Conservation (phyloP, 2,329 filamentous ascomycete genomes). For the Fusarium musae region DNA sequence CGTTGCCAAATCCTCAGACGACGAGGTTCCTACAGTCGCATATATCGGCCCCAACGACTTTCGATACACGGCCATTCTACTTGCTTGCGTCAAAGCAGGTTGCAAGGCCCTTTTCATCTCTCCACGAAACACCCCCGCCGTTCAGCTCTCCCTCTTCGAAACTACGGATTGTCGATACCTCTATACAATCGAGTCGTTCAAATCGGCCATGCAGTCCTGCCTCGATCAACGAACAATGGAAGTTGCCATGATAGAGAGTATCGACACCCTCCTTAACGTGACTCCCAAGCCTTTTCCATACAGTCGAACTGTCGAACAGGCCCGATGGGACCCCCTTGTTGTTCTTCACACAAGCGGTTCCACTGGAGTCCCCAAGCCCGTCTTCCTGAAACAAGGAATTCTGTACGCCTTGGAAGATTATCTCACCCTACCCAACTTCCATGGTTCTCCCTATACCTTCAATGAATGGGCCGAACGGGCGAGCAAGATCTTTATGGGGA, state of each 20-base stretch:
- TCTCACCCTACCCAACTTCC: accelerated
- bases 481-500: not conserved
- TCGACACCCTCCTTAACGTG: no score
- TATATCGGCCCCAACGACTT: not conserved
- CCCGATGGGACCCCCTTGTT: constrained; percentile 1
- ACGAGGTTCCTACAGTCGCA: not conserved
- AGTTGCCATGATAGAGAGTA: not conserved
- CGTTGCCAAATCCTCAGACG: not conserved
- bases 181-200: not conserved
- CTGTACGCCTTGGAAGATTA: not conserved
- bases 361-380: not conserved
- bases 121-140: not conserved
- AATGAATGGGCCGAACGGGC: not conserved
- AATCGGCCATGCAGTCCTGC: not conserved
- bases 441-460: not conserved
- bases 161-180: not conserved
- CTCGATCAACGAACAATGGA: not conserved
- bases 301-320: not conserved
- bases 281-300: not conserved
- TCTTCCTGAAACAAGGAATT: not conserved
- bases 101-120: constrained; percentile 11
- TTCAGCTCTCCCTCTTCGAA: constrained; percentile 7
- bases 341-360: constrained; percentile 12
- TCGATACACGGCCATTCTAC: not conserved
- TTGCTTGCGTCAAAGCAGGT: not conserved